Evolutionary conservation across 2,329 filamentous ascomycete genomes (phyloP).

Genomic region (Penicillium nordicum): DNA sequence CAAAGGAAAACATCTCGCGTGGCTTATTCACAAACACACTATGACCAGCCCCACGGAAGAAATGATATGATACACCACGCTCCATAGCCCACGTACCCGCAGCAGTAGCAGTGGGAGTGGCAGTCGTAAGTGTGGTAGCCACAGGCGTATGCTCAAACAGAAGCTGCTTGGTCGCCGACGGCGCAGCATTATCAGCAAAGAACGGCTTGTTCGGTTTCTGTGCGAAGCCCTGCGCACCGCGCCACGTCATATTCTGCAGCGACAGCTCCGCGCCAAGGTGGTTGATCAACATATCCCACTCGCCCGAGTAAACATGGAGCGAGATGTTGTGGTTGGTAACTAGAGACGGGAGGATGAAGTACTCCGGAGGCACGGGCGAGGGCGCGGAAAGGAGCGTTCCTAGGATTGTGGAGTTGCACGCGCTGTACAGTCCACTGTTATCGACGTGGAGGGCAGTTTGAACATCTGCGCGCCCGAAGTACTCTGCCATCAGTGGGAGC

Average conservation of each 20-base stretch:
- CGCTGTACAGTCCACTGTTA: slow-evolving; percentile 19
- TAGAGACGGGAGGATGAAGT: slow-evolving; percentile 32
- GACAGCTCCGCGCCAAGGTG: slow-evolving; percentile 36
- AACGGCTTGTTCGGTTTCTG: slow-evolving; percentile 25
- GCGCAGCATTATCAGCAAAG: slow-evolving; percentile 25
- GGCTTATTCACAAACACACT: slow-evolving; percentile 32
- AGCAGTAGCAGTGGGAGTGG: slow-evolving; percentile 2
- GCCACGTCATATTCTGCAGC: slow-evolving; percentile 44
- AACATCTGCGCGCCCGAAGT: slow-evolving; percentile 36
- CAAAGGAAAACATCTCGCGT: slow-evolving; percentile 37
- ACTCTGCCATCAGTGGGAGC: slow-evolving; percentile 24
- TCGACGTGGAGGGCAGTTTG: slow-evolving; percentile 32
- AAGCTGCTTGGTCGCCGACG: neutral
- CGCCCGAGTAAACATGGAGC: slow-evolving; percentile 38
- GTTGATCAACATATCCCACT: slow-evolving; percentile 39
- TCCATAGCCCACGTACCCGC: slow-evolving; percentile 34
- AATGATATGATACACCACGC: slow-evolving; percentile 37
- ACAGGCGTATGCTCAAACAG: neutral
- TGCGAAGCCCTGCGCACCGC: slow-evolving; percentile 36
- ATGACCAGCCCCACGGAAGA: slow-evolving; percentile 36
- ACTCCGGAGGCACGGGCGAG: slow-evolving; percentile 29
- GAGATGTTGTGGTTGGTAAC: slow-evolving; percentile 31
- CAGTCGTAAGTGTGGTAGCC: neutral
- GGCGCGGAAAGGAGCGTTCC: slow-evolving; percentile 20
- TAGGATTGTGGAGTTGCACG: slow-evolving; percentile 34